Evolutionary conservation across 2,329 filamentous ascomycete species (phyloP), one percentile per base, ranked within the genome.

Genomic region (Paracamarosporium sp.): DNA sequence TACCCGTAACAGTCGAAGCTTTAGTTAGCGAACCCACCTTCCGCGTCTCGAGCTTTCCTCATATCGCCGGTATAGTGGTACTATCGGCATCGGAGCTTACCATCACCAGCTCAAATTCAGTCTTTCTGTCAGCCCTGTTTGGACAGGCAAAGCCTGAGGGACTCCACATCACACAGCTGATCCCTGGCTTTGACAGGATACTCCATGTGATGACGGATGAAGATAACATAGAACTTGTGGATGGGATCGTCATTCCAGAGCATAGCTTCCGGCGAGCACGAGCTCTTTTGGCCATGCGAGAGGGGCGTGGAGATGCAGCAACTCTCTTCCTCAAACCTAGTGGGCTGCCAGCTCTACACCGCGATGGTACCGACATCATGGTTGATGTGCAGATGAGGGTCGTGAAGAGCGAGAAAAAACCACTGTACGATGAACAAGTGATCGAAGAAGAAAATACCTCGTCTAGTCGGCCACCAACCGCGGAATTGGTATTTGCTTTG

Each of bases 321-420:
- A 86, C 89, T 2, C 88, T 90, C 40, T 97, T 98, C 73, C 79
- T 96, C 45, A 87, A 90, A 53, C 93, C 95, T 1, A 90, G 91
- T 64, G 95, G 95, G 12, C 82, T 99, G 38, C 87, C 89, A 5
- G 95, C 93, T 0, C 89, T 86, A 69, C 95, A 99, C 75, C 88
- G 93, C 36, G 95, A 99, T 73, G 94, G 95, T 3, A 90, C 91
- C 0, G 91, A 95, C 60, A 89, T 99, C 62, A 94, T 92, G 77
- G 91, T 99, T 33, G 95, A 99, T 73, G 88, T 97, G 28, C 95
- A 99, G 77, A 92, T 99, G 90, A 88, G 95, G 31, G 93, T 99
- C 24, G 93, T 98, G 15, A 92, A 94, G 78, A 97, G 91, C 74
- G 93, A 94, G 3, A 83, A 83, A 53, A 69, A 63, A 3, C 63